Conservation (phyloP, 768 basidiomycete genomes). For the Daedaleopsis nitida region DNA sequence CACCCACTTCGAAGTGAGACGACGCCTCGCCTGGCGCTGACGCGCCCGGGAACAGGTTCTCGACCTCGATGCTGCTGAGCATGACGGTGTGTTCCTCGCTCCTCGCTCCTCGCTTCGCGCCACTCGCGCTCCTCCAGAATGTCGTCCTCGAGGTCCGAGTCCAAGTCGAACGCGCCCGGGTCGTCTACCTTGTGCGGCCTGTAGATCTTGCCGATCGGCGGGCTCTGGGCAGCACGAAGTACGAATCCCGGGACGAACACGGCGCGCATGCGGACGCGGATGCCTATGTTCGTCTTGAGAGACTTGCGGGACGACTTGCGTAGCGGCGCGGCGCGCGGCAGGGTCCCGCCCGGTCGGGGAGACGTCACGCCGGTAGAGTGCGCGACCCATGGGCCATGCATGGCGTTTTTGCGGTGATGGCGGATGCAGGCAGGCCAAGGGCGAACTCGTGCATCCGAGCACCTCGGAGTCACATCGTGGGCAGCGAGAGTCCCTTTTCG, state of each 20-base stretch:
- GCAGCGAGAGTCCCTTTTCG: slow-evolving; percentile 47
- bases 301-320: slow-evolving; percentile 86
- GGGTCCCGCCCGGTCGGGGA: not conserved
- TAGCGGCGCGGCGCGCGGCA: slow-evolving; percentile 52
- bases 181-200: not conserved
- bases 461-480: slow-evolving; percentile 71
- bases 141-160: slow-evolving; percentile 47
- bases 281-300: slow-evolving; percentile 76
- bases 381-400: too few relatives aligned
- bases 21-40: slow-evolving; percentile 33
- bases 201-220: slow-evolving; percentile 5
- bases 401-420: slow-evolving; percentile 46
- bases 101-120: slow-evolving; percentile 70
- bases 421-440: slow-evolving; percentile 54
- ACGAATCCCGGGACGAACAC: slow-evolving; percentile 90
- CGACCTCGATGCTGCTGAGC: slow-evolving; percentile 91
- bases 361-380: slow-evolving; percentile 42
- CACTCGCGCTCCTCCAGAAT: slow-evolving; percentile 42
- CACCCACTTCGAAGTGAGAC: slow-evolving; percentile 75
- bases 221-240: slow-evolving; percentile 60
- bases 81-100: slow-evolving; percentile 85
- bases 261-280: slow-evolving; percentile 90
- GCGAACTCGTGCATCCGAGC: slow-evolving; percentile 68
- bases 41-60: slow-evolving; percentile 56
- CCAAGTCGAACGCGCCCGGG: slow-evolving; percentile 20